Evolutionary conservation across 148 eudicot species (phyloP).

Genomic region (Suaeda aralocaspica): DNA sequence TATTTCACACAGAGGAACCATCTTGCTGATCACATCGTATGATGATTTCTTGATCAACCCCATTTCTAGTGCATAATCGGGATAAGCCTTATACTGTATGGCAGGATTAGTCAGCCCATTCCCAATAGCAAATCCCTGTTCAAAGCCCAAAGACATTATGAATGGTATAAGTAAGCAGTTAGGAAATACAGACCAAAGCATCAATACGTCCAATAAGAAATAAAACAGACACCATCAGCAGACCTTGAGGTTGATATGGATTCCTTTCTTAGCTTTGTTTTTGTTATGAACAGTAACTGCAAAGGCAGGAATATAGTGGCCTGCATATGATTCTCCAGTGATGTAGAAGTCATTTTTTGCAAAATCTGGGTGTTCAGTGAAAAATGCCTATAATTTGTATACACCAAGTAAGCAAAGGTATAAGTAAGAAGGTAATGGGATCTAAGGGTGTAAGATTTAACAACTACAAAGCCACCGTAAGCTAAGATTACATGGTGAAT

Average conservation of each 20-base stretch:
- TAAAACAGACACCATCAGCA: neutral
- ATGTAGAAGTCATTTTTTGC: slow-evolving; percentile 76
- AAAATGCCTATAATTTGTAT: slow-evolving; percentile 58
- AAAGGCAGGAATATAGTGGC: slow-evolving; percentile 93
- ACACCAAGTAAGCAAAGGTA: neutral
- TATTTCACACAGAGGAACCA: slow-evolving; percentile 71
- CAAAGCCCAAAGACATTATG: neutral
- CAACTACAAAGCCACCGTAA: neutral
- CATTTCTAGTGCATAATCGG: slow-evolving; percentile 88
- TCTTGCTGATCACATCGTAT: slow-evolving; percentile 55
- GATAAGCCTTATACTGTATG: slow-evolving; percentile 79
- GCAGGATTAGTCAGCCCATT: slow-evolving; percentile 84
- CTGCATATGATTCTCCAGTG: slow-evolving; percentile 95
- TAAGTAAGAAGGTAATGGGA: neutral
- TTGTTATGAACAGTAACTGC: slow-evolving; percentile 79
- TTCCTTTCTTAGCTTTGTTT: slow-evolving; percentile 69
- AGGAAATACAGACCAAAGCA: neutral
- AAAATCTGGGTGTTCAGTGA: slow-evolving; percentile 63
- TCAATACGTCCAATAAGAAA: neutral
- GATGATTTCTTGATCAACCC: slow-evolving; percentile 59
- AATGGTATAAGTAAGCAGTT: too few relatives aligned
- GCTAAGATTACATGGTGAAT: neutral
- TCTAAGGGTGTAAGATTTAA: neutral
- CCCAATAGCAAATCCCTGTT: slow-evolving; percentile 89
- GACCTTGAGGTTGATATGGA: slow-evolving; percentile 85